phyloP scores from a whole-genome alignment of 768 basidiomycete species.

The Nidularia pulvinata region DNA sequence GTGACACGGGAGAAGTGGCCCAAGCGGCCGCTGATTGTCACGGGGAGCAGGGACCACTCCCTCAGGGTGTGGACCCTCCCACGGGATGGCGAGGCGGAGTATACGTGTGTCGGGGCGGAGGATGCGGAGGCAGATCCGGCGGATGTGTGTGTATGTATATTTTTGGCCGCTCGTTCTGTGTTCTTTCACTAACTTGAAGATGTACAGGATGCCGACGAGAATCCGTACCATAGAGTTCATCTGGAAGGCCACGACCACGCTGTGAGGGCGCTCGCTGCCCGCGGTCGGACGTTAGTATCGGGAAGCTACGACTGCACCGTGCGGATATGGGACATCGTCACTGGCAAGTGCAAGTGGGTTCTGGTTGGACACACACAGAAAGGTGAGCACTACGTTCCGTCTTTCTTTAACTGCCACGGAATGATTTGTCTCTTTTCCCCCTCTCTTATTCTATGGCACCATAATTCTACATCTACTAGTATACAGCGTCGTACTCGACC shows the following conservation, averaged over 20 bases:
- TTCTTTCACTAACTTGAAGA: background rate
- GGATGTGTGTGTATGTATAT: slow-evolving; percentile 22
- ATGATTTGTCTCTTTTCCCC: background rate
- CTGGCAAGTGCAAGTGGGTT: slow-evolving; percentile 78
- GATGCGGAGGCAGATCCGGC: slow-evolving; percentile 53
- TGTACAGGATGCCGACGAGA: slow-evolving; percentile 60
- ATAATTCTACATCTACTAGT: slow-evolving; percentile 41
- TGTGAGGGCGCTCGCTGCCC: slow-evolving; percentile 88
- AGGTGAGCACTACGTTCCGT: slow-evolving; percentile 42
- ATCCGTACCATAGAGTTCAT: slow-evolving; percentile 88
- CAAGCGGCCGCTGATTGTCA: slow-evolving; percentile 69
- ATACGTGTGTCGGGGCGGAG: slow-evolving; percentile 62
- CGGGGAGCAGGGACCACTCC: slow-evolving; percentile 71
- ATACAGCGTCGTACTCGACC: slow-evolving; percentile 93
- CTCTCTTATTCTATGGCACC: background rate
- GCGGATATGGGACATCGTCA: slow-evolving; percentile 93
- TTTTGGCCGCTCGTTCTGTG: background rate
- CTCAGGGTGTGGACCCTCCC: slow-evolving; percentile 60
- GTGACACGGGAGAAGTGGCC: slow-evolving; percentile 70
- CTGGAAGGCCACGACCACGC: slow-evolving; percentile 92
- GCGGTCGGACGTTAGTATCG: slow-evolving; percentile 88
- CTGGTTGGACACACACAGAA: slow-evolving; percentile 91
- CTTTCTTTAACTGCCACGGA: background rate
- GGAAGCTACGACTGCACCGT: slow-evolving; percentile 97
- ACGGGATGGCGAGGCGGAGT: slow-evolving; percentile 72